Evolutionary conservation across 352 stramenopile species (phyloP), one percentile per base, ranked within the genome.

Genomic region (Phytophthora sp.): DNA sequence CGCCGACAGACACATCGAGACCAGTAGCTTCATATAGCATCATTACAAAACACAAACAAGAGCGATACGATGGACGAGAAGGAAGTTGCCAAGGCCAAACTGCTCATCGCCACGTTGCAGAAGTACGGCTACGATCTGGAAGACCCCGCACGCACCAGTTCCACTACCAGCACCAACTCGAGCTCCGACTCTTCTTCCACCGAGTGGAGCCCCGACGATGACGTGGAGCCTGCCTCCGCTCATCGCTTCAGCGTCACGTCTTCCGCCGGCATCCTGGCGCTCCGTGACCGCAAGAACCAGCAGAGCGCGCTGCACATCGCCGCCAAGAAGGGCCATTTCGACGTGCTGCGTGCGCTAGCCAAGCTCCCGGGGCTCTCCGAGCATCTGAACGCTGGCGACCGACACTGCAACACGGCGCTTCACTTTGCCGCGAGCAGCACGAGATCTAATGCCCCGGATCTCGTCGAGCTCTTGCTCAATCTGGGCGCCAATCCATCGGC

Each of bases 241-340:
- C 50, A 51, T 3, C 66, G 70, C 39, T 57, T 66, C n/a, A 79
- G 70, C 47, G 46, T 63, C 30, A 66, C 69, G n/a, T 73, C 70
- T 26, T 77, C 79, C 26, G 74, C 78, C 39, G 84, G 84, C 46
- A 93, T 95, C 50, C 58, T 95, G 20, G 79, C 89, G 59, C 71
- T 95, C 0, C 85, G 87, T 13, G 85, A 94, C 57, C 80, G 73
- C 46, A 95, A 93, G 76, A 93, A 94, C 69, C 82, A 89, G 66
- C 87, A 95, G 69, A 94, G 83, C 51, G 87, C 86, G 58, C 74
- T 95, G 26, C 87, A 95, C 63, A 91, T 95, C 33, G 87, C 87
- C 0, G 87, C 85, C 44, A 90, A 89, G 35, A 95, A 95, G 57
- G 87, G 85, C 7, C 87, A 95, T 58, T 71, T 92, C 50, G 87